Conservation (phyloP, 495 filamentous ascomycete species). For the Aspergillus bertholletiae region DNA sequence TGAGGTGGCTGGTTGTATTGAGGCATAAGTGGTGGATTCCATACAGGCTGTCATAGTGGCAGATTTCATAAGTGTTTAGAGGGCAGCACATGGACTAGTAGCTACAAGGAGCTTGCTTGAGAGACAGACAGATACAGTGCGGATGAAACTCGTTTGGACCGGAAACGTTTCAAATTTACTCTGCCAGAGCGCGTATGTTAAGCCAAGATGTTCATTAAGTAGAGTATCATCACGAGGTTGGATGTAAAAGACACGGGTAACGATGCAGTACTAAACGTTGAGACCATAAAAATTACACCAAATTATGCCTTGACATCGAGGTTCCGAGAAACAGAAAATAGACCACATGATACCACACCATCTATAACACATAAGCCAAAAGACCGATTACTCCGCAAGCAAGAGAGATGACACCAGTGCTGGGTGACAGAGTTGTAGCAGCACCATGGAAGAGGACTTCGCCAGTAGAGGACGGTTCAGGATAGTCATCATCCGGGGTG, state of each 20-base stretch:
- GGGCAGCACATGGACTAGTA: too few relatives aligned
- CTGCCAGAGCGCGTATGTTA: too few relatives aligned
- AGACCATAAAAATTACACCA: not conserved
- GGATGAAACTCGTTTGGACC: too few relatives aligned
- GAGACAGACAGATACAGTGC: too few relatives aligned
- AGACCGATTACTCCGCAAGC: conserved; percentile 28
- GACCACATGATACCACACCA: not conserved
- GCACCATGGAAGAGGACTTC: conserved; percentile 26
- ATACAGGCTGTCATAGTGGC: too few relatives aligned
- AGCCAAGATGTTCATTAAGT: not conserved
- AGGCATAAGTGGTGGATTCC: too few relatives aligned
- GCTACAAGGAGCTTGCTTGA: too few relatives aligned
- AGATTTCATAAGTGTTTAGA: too few relatives aligned
- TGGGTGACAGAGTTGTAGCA: conserved; percentile 20
- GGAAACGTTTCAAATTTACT: too few relatives aligned
- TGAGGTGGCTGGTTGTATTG: too few relatives aligned
- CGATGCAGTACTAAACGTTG: not conserved
- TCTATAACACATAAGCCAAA: conserved; percentile 32
- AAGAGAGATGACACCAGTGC: conserved; percentile 24
- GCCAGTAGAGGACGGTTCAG: conserved; percentile 7
- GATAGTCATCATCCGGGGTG: conserved; percentile 4
- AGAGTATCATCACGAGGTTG: not conserved
- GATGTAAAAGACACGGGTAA: not conserved
- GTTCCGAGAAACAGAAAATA: not conserved
- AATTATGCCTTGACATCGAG: not conserved